Evolutionary conservation across 2,329 filamentous ascomycete genomes (phyloP).

Genomic region (Cytospora chrysosperma): DNA sequence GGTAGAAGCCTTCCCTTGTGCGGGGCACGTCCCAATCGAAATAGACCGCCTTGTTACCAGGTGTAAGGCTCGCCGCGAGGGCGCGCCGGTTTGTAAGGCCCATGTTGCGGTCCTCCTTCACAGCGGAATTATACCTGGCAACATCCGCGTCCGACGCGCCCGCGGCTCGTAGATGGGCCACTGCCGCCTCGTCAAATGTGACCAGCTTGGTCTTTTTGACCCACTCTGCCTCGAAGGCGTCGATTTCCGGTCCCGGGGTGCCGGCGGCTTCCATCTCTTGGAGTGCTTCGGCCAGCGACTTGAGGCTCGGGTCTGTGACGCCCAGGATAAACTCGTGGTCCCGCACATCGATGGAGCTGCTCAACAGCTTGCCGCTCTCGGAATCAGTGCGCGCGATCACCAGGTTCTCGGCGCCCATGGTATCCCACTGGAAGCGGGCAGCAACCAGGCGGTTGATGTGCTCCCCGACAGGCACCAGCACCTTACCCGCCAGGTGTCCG

Average conservation of each 20-base stretch:
- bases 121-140: conserved; percentile 63
- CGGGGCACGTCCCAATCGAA: conserved; percentile 92
- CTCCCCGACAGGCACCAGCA: conserved; percentile 88
- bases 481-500: conserved; percentile 93
- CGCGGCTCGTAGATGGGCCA: conserved; percentile 68
- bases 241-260: conserved; percentile 75
- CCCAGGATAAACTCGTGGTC: conserved; percentile 98
- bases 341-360: conserved; percentile 85
- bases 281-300: conserved; percentile 82
- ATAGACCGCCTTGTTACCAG: conserved; percentile 56
- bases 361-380: conserved; percentile 87
- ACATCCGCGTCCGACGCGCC: conserved; percentile 64
- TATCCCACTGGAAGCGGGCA: conserved; percentile 94
- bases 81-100: conserved; percentile 75
- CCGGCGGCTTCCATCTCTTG: conserved; percentile 86
- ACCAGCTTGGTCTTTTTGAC: conserved; percentile 81
- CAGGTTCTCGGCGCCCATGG: conserved; percentile 95
- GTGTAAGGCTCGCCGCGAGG: conserved; percentile 66
- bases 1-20: conserved; percentile 91
- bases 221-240: conserved; percentile 83
- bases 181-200: conserved; percentile 88
- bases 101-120: conserved; percentile 65
- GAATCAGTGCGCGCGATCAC: conserved; percentile 95
- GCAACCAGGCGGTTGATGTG: conserved; percentile 95
- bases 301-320: conserved; percentile 68